A percentile compares a stretch with the other conserved stretches of the same genome.
Evolutionary conservation across 306 rosid genomes (phyloP).

Genomic region (Casuarina glauca): DNA sequence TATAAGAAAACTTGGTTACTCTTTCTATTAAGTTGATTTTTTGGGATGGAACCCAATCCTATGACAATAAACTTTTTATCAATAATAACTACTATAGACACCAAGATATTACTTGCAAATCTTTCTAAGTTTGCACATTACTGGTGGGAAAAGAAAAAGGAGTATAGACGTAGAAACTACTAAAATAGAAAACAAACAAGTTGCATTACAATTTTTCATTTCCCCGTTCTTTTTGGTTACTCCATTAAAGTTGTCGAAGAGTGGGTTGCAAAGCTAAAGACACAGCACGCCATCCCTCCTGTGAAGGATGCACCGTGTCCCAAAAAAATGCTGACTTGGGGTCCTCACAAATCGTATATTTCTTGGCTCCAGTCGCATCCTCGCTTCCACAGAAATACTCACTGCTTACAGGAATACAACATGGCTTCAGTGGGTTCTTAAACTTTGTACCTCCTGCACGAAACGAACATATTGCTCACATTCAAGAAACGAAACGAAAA

Average conservation of each 20-base stretch:
- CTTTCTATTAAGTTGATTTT: no score
- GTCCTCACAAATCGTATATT: constrained; percentile 22
- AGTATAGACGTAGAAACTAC: no score
- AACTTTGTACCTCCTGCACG: constrained; percentile 2
- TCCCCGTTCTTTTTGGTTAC: neutral
- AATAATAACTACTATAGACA: no score
- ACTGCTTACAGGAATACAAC: constrained; percentile 23
- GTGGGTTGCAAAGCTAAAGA: constrained; percentile 5
- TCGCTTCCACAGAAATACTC: constrained; percentile 15
- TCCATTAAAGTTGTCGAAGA: neutral
- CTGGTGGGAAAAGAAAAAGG: no score
- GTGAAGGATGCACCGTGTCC: constrained; percentile 28
- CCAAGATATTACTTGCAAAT: no score
- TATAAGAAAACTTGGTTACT: no score
- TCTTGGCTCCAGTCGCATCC: constrained; percentile 26
- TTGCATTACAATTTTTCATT: neutral
- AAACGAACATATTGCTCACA: neutral
- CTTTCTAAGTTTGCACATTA: no score
- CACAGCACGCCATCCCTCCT: constrained; percentile 34
- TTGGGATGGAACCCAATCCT: no score
- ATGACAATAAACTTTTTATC: no score
- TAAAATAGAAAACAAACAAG: neutral
- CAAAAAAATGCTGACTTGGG: constrained; percentile 30
- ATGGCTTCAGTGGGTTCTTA: constrained; percentile 18
- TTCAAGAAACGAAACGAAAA: no score